Evolutionary conservation across 805 yeast genomes (phyloP), one percentile per base, ranked within the genome.

Genomic region (Nakazawaea ambrosiae): DNA sequence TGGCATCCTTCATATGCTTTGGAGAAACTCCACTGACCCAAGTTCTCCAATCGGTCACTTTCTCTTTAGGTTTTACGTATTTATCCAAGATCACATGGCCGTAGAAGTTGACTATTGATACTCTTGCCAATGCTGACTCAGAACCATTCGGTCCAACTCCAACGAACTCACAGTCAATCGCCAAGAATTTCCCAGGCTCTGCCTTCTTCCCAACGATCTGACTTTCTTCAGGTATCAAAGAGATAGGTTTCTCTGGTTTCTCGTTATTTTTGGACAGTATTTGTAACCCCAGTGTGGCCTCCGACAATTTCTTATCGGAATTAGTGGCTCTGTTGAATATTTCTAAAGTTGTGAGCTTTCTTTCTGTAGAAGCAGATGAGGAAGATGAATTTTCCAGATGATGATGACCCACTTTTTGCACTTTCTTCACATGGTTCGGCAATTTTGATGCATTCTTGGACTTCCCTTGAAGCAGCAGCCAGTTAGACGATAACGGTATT

Each of bases 161-260:
- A 2, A 89, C 97, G 65, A 89, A 88, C 50, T 89, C 97, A 63
- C 97, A 88, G 58, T 89, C 97, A 43, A 89, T 74, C 1, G 96
- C 86, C 2, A 88, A 42, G 47, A 72, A 88, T 49, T 73, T 81
- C 1, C 96, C 96, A 1, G 77, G 63, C 31, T 70, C 68, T 36
- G 55, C 60, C 41, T 69, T 61, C 29, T 50, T 26, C 11, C 25
- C 26, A 8, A n/a, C 10, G 5, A 22, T 17, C 9, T 20, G 27
- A 5, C 12, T 19, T 28, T 28, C 20, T 28, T 14, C 10, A 6
- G 16, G 29, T 9, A n/a, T n/a, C 10, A 22, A 22, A 22, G 24
- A 26, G 7, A 26, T 23, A 31, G 34, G 23, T 17, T 17, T 30
- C 31, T 14, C 22, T 30, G 9, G 18, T 16, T 12, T 14, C n/a